A percentile compares a stretch with the other conserved stretches of the same genome.
phyloP scores from a whole-genome alignment of 2,329 filamentous ascomycete species.

The Polytolypa hystricis region DNA sequence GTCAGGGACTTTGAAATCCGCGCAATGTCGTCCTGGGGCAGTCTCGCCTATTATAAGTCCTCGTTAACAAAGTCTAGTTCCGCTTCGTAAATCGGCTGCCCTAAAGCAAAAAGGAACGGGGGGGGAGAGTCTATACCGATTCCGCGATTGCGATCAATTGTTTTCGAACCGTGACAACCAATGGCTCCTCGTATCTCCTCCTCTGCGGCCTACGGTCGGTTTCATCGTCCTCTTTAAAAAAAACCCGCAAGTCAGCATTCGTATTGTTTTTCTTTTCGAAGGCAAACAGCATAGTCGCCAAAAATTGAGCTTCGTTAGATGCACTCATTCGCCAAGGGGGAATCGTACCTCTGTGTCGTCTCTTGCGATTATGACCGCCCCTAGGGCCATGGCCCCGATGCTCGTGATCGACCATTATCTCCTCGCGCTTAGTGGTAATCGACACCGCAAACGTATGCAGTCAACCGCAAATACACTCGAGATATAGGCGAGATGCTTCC shows the following conservation, averaged over 20 bases:
- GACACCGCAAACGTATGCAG: no score
- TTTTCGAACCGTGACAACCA: slow-evolving; percentile 60
- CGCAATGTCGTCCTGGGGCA: slow-evolving; percentile 67
- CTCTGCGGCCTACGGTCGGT: slow-evolving; percentile 59
- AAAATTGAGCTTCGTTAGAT: slow-evolving; percentile 5
- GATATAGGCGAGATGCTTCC: no score
- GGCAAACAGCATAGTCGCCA: no score
- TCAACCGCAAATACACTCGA: no score
- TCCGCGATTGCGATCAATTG: slow-evolving; percentile 74
- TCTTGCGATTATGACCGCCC: slow-evolving; percentile 51
- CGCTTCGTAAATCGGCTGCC: neutral
- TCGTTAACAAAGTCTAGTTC: neutral
- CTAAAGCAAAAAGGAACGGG: neutral
- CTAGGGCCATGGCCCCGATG: slow-evolving; percentile 45
- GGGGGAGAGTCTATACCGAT: slow-evolving; percentile 36
- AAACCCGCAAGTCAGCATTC: no score
- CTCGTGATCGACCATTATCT: slow-evolving; percentile 47
- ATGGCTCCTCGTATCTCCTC: slow-evolving; percentile 61
- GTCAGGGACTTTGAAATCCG: slow-evolving; percentile 64
- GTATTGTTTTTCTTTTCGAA: no score
- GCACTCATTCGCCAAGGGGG: no score
- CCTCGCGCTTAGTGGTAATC: no score
- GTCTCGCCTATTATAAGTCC: slow-evolving; percentile 47
- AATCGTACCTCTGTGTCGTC: slow-evolving; percentile 62
- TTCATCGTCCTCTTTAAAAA: slow-evolving; percentile 63